A percentile compares a stretch with the other conserved stretches of the same genome.
Evolutionary conservation across 768 basidiomycete genomes (phyloP).

Genomic region (Tylopilus plumbeoviolaceoides): DNA sequence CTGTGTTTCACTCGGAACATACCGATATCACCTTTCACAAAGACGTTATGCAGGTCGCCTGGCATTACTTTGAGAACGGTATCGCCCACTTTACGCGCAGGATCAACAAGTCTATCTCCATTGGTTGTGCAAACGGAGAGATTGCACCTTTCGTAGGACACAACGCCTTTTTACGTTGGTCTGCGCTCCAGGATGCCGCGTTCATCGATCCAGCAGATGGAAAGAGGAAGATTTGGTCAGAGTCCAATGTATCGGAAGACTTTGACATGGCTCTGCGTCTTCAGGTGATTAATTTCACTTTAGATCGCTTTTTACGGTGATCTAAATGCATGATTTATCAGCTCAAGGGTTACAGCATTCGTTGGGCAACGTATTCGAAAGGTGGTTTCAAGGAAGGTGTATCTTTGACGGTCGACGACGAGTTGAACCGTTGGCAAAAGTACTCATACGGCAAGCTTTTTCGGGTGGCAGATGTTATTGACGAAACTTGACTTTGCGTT

Average conservation of each 20-base stretch:
- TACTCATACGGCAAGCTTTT: slow-evolving; percentile 61
- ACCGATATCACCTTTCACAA: slow-evolving; percentile 25
- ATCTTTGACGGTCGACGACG: slow-evolving; percentile 84
- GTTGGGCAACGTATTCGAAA: slow-evolving; percentile 78
- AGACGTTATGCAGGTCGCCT: slow-evolving; percentile 89
- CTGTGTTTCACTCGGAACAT: not conserved
- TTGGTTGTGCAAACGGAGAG: slow-evolving; percentile 77
- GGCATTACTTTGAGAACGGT: slow-evolving; percentile 88
- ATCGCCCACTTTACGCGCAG: slow-evolving; percentile 91
- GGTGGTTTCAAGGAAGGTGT: slow-evolving; percentile 93
- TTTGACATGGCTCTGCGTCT: slow-evolving; percentile 61
- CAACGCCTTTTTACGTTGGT: slow-evolving; percentile 88
- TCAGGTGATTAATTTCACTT: slow-evolving; percentile 35
- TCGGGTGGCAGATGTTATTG: slow-evolving; percentile 11
- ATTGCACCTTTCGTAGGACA: slow-evolving; percentile 78
- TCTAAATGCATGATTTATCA: slow-evolving; percentile 31
- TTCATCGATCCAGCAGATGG: slow-evolving; percentile 51
- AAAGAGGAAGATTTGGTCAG: slow-evolving; percentile 74
- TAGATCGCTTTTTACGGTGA: slow-evolving; percentile 44
- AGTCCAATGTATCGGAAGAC: slow-evolving; percentile 66
- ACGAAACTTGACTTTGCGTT: slow-evolving; percentile 26
- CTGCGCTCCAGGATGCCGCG: slow-evolving; percentile 83
- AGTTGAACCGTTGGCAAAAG: slow-evolving; percentile 92
- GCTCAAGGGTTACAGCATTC: slow-evolving; percentile 31
- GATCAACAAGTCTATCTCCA: slow-evolving; percentile 80